A percentile compares a stretch with the other conserved stretches of the same genome.
Evolutionary conservation across 352 stramenopile species (phyloP).

Genomic region (Pythium rhizo-oryzae): DNA sequence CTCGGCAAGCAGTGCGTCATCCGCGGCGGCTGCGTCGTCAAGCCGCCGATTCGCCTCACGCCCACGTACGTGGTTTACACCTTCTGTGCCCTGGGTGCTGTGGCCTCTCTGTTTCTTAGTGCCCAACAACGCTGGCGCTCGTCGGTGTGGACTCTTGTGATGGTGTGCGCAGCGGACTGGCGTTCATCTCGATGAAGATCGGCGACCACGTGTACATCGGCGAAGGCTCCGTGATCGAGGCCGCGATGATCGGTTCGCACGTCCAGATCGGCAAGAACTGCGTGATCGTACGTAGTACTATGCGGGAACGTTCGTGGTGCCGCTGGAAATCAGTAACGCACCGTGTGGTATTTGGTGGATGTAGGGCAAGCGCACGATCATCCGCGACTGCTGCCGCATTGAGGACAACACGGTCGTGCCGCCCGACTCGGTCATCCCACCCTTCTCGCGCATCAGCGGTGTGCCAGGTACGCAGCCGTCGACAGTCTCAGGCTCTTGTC

Average conservation of each 20-base stretch:
- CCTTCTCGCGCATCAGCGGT: conserved; percentile 73
- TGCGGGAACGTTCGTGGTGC: too few species aligned
- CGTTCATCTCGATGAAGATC: conserved; percentile 86
- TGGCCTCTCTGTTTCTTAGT: too few species aligned
- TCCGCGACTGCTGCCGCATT: conserved; percentile 85
- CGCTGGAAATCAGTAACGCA: too few species aligned
- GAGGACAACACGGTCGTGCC: conserved; percentile 82
- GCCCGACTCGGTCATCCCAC: conserved; percentile 74
- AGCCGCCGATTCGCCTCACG: conserved; percentile 65
- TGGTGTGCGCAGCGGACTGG: conserved; percentile 46
- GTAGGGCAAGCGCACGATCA: conserved; percentile 81
- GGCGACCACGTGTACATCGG: conserved; percentile 84
- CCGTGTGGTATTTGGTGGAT: too few species aligned
- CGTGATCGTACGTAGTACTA: conserved; percentile 77
- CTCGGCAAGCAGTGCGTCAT: conserved; percentile 85
- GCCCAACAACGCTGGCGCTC: too few species aligned
- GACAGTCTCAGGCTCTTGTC: conserved; percentile 1
- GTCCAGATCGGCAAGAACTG: conserved; percentile 87
- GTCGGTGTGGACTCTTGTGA: too few species aligned
- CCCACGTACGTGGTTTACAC: conserved; percentile 46
- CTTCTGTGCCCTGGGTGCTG: too few species aligned
- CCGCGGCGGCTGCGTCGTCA: conserved; percentile 66
- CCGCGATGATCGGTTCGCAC: conserved; percentile 80
- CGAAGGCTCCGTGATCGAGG: conserved; percentile 75
- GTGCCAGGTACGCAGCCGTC: conserved; percentile 55